Conservation (phyloP, 2,329 filamentous ascomycete genomes). For the Hypocreales sp. region DNA sequence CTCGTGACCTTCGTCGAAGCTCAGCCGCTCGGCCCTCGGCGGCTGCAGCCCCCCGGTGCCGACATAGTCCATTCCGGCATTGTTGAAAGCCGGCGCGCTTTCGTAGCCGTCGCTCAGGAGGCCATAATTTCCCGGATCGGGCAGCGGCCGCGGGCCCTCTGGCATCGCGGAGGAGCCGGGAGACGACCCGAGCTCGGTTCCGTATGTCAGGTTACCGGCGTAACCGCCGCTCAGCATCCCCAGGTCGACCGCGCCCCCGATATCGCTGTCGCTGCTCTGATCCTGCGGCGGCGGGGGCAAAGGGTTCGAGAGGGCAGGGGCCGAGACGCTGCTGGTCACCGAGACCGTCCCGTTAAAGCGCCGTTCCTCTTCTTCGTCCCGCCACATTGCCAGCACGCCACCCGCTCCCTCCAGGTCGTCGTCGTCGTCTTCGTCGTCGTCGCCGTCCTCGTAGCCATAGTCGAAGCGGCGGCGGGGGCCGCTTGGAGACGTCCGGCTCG, state of each 20-base stretch:
- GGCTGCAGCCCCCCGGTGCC: slow-evolving; percentile 81
- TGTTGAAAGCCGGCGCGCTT: slow-evolving; percentile 26
- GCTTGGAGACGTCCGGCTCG: slow-evolving; percentile 4
- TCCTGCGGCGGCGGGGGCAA: slow-evolving; percentile 29
- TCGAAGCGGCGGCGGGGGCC: slow-evolving; percentile 1
- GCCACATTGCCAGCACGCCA: slow-evolving; percentile 67
- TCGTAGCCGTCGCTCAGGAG: slow-evolving; percentile 12
- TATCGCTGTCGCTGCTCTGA: slow-evolving; percentile 54
- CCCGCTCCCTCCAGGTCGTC: slow-evolving; percentile 81
- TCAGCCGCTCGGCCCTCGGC: slow-evolving; percentile 58
- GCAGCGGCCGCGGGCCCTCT: slow-evolving; percentile 31
- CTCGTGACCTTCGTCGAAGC: slow-evolving; percentile 77
- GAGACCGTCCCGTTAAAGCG: slow-evolving; percentile 20
- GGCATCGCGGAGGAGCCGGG: slow-evolving; percentile 22
- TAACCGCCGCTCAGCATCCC: slow-evolving; percentile 61
- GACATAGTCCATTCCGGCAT: slow-evolving; percentile 68
- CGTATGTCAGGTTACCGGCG: slow-evolving; percentile 34
- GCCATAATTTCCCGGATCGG: slow-evolving; percentile 23
- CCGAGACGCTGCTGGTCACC: slow-evolving; percentile 6
- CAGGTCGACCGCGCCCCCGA: slow-evolving; percentile 50
- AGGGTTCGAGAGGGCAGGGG: slow-evolving; percentile 11
- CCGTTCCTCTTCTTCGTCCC: slow-evolving; percentile 67
- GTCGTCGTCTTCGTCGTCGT: slow-evolving; percentile 43
- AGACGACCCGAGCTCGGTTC: slow-evolving; percentile 27
- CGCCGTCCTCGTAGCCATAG: slow-evolving; percentile 2